phyloP scores from a whole-genome alignment of 306 rosid genomes.

The Echinosophora koreensis region DNA sequence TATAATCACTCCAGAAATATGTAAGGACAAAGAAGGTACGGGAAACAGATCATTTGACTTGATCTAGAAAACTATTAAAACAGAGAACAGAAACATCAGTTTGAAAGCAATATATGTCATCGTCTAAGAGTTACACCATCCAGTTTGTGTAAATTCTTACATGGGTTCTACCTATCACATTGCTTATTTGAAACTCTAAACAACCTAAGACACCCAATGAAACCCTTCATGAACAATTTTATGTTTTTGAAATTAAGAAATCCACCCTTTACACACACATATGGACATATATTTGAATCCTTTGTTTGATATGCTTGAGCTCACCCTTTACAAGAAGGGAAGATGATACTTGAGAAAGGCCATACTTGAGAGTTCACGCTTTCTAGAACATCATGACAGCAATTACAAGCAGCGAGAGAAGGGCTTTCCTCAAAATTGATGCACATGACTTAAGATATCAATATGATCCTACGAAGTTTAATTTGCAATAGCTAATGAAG shows the following conservation, averaged over 20 bases:
- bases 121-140: no score
- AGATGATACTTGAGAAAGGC: not conserved
- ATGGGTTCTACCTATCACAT: constrained; percentile 27
- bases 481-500: constrained; percentile 13
- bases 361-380: not conserved
- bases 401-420: constrained; percentile 38
- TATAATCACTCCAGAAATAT: constrained; percentile 8
- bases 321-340: constrained; percentile 12
- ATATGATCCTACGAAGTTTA: constrained; percentile 20
- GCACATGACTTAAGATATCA: constrained; percentile 20
- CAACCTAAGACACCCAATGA: constrained; percentile 33
- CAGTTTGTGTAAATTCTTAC: constrained; percentile 30
- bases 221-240: constrained; percentile 11
- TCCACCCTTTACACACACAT: not conserved
- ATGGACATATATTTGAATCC: not conserved
- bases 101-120: constrained; percentile 16
- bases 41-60: constrained; percentile 33
- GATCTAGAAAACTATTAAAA: constrained; percentile 20
- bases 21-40: constrained; percentile 1
- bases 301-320: constrained; percentile 18
- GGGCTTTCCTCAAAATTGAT: constrained; percentile 37
- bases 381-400: constrained; percentile 2
- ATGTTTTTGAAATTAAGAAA: constrained; percentile 23
- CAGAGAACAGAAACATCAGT: constrained; percentile 20
- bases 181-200: constrained; percentile 32